Percentiles rank a stretch among this genome's conserved stretches.
Evolutionary conservation across 768 basidiomycete species (phyloP).

Genomic region (Rhizopogon vulgaris): DNA sequence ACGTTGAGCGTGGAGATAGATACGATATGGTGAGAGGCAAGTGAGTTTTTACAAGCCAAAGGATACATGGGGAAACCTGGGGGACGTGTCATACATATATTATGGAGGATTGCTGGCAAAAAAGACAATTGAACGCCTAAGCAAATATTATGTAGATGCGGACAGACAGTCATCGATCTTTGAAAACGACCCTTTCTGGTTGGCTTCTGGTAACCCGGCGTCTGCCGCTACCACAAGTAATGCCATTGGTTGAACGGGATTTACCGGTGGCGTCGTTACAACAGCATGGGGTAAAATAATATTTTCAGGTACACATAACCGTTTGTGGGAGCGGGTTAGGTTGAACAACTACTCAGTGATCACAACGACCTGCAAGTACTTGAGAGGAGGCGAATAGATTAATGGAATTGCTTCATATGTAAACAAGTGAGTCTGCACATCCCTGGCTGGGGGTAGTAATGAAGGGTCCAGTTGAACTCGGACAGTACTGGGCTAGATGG

Average conservation of each 20-base stretch:
- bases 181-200: too few species aligned
- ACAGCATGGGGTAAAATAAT: not conserved
- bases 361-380: not conserved
- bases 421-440: not conserved
- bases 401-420: not conserved
- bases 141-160: too few species aligned
- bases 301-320: not conserved
- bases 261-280: conserved; percentile 21
- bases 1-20: not conserved
- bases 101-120: too few species aligned
- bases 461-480: too few species aligned
- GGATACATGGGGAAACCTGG: too few species aligned
- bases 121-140: too few species aligned
- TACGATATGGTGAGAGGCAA: not conserved
- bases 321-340: not conserved
- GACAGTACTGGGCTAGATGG: not conserved
- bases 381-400: conserved; percentile 2
- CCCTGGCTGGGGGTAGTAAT: not conserved
- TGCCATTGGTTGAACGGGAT: conserved; percentile 7
- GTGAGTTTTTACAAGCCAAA: not conserved
- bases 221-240: not conserved
- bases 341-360: not conserved
- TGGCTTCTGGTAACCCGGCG: not conserved
- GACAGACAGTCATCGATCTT: too few species aligned
- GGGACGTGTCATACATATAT: too few species aligned